A percentile compares a stretch with the other conserved stretches of the same genome.
Evolutionary conservation across 495 filamentous ascomycete species (phyloP).

Genomic region (Penicillium steckii): DNA sequence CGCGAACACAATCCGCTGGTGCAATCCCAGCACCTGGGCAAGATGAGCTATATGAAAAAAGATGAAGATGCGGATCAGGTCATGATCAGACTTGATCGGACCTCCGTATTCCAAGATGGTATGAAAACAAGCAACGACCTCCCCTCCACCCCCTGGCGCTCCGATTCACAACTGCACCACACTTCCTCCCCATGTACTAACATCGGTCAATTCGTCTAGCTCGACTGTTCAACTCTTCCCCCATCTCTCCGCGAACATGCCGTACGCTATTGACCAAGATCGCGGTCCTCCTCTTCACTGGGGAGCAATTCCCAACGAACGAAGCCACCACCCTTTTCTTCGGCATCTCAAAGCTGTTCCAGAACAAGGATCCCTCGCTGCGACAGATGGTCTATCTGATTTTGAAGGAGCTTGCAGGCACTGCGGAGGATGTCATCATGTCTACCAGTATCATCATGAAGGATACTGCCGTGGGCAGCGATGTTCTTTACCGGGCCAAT

Average conservation of each 20-base stretch:
- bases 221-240: slow-evolving; percentile 94
- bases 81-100: slow-evolving; percentile 95
- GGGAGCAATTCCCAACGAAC: slow-evolving; percentile 93
- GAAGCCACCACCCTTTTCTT: slow-evolving; percentile 99
- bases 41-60: slow-evolving; percentile 96
- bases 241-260: slow-evolving; percentile 91
- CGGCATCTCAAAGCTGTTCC: slow-evolving; percentile 98
- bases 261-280: slow-evolving; percentile 97
- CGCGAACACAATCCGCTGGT: slow-evolving; percentile 32
- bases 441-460: slow-evolving; percentile 99
- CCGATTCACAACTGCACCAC: slow-evolving; percentile 13
- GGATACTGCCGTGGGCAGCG: slow-evolving; percentile 93
- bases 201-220: slow-evolving; percentile 52
- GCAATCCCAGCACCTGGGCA: slow-evolving; percentile 40
- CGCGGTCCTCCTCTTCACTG: slow-evolving; percentile 92
- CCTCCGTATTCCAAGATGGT: slow-evolving; percentile 99
- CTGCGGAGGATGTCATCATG: slow-evolving; percentile 99
- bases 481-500: slow-evolving; percentile 94
- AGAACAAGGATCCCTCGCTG: slow-evolving; percentile 97
- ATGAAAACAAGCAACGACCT: slow-evolving; percentile 27
- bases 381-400: slow-evolving; percentile 99
- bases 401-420: slow-evolving; percentile 92
- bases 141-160: slow-evolving; percentile 19
- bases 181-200: slow-evolving; percentile 15
- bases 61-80: slow-evolving; percentile 94